These are phyloP conservation scores for Fonsecaea multimorphosa DNA, from an alignment of 2,329 filamentous ascomycete species.

Conservation along the genomic window DNA sequence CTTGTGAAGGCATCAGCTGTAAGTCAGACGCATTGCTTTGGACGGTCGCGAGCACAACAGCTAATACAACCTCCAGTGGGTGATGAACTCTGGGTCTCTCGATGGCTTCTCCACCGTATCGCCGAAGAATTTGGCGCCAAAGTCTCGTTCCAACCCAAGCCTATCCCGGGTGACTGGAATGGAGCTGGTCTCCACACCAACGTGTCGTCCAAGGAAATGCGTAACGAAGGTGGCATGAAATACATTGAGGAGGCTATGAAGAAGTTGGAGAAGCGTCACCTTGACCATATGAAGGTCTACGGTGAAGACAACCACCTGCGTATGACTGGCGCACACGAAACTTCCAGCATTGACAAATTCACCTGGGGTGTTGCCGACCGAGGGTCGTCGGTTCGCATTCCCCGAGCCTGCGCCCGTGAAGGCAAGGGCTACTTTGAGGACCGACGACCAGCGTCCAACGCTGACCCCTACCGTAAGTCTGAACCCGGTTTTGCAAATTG, in stretches of 20 bases:
- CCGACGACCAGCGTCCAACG: slow-evolving; percentile 81
- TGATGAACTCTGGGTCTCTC: slow-evolving; percentile 94
- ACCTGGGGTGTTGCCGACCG: slow-evolving; percentile 94
- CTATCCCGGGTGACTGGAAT: slow-evolving; percentile 95
- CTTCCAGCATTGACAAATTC: slow-evolving; percentile 91
- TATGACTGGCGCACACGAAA: slow-evolving; percentile 93
- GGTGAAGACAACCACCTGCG: slow-evolving; percentile 95
- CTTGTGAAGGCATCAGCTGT: slow-evolving; percentile 84
- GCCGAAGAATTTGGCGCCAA: slow-evolving; percentile 96
- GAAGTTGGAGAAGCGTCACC: slow-evolving; percentile 78
- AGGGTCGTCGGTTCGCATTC: slow-evolving; percentile 91
- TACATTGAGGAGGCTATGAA: slow-evolving; percentile 84
- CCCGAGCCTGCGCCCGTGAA: slow-evolving; percentile 80
- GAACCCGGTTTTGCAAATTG: neutral
- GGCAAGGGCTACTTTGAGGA: slow-evolving; percentile 96
- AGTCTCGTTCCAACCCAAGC: slow-evolving; percentile 95
- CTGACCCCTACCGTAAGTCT: slow-evolving; percentile 71
- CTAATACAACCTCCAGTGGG: slow-evolving; percentile 68
- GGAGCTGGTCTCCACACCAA: slow-evolving; percentile 92
- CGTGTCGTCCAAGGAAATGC: slow-evolving; percentile 90
- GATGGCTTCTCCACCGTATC: slow-evolving; percentile 86
- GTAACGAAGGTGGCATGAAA: slow-evolving; percentile 92
- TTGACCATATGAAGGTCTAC: slow-evolving; percentile 89
- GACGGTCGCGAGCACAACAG: slow-evolving; percentile 19
- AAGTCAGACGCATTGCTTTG: slow-evolving; percentile 44